phyloP scores from a whole-genome alignment of 2,329 filamentous ascomycete genomes.

The Xylariaceae sp. region DNA sequence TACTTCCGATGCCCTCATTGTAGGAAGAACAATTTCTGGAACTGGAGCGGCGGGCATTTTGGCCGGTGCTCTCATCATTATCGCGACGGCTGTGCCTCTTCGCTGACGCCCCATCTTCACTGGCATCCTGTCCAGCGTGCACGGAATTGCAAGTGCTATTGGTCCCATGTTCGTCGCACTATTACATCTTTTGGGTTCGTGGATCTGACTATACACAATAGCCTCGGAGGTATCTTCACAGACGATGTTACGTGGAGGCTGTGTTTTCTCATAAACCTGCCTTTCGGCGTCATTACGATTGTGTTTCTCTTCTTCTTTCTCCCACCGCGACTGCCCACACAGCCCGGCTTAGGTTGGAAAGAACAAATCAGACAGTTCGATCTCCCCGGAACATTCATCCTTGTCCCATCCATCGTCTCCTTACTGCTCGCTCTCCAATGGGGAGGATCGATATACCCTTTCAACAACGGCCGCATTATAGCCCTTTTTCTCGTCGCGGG shows the following conservation, averaged over 20 bases:
- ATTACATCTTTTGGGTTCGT: too few relatives aligned
- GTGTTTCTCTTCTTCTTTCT: constrained; percentile 18
- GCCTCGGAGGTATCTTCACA: constrained; percentile 26
- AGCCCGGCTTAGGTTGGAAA: constrained; percentile 4
- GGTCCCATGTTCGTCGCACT: constrained; percentile 17
- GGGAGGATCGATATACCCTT: constrained; percentile 36
- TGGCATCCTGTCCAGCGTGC: constrained; percentile 26
- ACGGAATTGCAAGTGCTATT: constrained; percentile 36
- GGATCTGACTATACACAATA: background rate
- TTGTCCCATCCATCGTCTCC: constrained; percentile 36
- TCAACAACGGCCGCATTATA: constrained; percentile 37
- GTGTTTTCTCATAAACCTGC: constrained; percentile 17
- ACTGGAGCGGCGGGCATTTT: constrained; percentile 38
- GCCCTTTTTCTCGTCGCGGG: constrained; percentile 40
- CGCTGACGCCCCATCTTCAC: constrained; percentile 20
- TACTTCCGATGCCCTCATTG: constrained; percentile 24
- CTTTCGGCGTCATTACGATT: constrained; percentile 7
- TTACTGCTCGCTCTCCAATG: constrained; percentile 45
- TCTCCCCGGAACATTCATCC: constrained; percentile 18
- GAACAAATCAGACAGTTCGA: constrained; percentile 20
- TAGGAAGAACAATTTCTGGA: constrained; percentile 27
- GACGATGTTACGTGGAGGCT: constrained; percentile 23
- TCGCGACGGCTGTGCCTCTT: constrained; percentile 25
- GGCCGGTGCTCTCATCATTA: constrained; percentile 36
- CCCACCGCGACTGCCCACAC: constrained; percentile 5